Evolutionary conservation across 371 early-diverging fungal genomes (phyloP).

Genomic region (Apophysomyces ossiformis): DNA sequence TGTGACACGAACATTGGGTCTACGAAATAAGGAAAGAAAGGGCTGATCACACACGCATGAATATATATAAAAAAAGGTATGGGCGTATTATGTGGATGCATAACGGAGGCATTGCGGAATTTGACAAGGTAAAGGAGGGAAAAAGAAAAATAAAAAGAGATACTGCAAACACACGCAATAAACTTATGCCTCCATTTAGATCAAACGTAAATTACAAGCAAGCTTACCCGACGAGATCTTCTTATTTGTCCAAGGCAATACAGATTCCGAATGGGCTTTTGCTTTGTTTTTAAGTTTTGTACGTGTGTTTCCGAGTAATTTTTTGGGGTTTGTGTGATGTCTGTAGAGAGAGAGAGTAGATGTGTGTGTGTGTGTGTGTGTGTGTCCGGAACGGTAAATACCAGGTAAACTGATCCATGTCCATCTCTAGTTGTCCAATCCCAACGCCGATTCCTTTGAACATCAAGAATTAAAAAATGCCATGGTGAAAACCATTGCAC

Average conservation of each 20-base stretch:
- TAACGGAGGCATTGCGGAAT: constrained; percentile 80
- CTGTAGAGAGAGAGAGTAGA: not conserved
- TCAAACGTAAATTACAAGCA: constrained; percentile 74
- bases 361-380: too few relatives aligned
- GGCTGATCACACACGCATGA: too few relatives aligned
- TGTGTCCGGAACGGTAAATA: too few relatives aligned
- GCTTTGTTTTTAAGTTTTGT: constrained; percentile 84
- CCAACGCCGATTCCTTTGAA: constrained; percentile 52
- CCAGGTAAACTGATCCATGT: not conserved
- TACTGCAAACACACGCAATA: constrained; percentile 3
- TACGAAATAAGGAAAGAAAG: not conserved
- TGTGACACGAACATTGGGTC: not conserved
- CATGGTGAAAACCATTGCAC: constrained; percentile 75
- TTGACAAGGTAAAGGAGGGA: constrained; percentile 57
- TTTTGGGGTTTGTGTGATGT: not conserved
- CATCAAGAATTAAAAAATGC: constrained; percentile 69
- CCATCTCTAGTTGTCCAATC: constrained; percentile 58
- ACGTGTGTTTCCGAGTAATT: constrained; percentile 13
- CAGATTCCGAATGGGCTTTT: constrained; percentile 88
- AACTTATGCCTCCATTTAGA: constrained; percentile 36
- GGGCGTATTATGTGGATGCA: constrained; percentile 91
- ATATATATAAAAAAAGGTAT: constrained; percentile 38
- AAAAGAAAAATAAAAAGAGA: not conserved
- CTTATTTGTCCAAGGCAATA: constrained; percentile 77
- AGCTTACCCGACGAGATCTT: constrained; percentile 73